Conservation (phyloP, 495 filamentous ascomycete genomes). For the Lineolata rhizophorae region DNA sequence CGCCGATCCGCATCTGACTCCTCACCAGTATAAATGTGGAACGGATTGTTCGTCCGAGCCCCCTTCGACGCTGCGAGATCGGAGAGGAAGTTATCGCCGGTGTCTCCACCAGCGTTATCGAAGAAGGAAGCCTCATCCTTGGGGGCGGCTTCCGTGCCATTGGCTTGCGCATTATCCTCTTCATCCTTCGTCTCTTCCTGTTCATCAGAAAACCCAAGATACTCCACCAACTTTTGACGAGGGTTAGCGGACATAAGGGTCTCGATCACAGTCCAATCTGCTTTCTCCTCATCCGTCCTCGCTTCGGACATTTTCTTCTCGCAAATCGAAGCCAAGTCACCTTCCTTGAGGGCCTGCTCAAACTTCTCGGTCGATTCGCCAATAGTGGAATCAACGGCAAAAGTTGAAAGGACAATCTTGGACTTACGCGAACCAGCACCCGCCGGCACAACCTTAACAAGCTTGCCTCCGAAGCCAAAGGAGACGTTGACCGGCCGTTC, state of each 20-base stretch:
- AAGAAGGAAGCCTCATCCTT: conserved; percentile 45
- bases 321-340: conserved; percentile 59
- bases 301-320: conserved; percentile 52
- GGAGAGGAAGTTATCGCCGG: conserved; percentile 62
- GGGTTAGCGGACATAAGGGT: conserved; percentile 67
- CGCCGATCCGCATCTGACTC: conserved; percentile 64
- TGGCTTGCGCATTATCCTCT: conserved; percentile 17
- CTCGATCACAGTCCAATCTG: conserved; percentile 85
- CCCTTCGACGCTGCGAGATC: conserved; percentile 56
- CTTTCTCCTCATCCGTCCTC: conserved; percentile 70
- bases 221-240: conserved; percentile 57
- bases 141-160: conserved; percentile 22
- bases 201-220: conserved; percentile 61
- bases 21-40: conserved; percentile 58
- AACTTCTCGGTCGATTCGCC: conserved; percentile 70
- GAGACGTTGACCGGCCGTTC: conserved; percentile 68
- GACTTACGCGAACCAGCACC: conserved; percentile 41
- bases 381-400: conserved; percentile 72
- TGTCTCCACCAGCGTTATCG: conserved; percentile 40
- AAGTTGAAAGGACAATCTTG: conserved; percentile 60
- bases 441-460: conserved; percentile 48
- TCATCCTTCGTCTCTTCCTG: background rate
- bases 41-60: conserved; percentile 67
- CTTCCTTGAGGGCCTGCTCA: conserved; percentile 56
- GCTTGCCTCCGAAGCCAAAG: conserved; percentile 90